Percentiles rank a stretch among this genome's conserved stretches.
Evolutionary conservation across 2,329 filamentous ascomycete species (phyloP).

Genomic region (Sphaerulina vaccinii): DNA sequence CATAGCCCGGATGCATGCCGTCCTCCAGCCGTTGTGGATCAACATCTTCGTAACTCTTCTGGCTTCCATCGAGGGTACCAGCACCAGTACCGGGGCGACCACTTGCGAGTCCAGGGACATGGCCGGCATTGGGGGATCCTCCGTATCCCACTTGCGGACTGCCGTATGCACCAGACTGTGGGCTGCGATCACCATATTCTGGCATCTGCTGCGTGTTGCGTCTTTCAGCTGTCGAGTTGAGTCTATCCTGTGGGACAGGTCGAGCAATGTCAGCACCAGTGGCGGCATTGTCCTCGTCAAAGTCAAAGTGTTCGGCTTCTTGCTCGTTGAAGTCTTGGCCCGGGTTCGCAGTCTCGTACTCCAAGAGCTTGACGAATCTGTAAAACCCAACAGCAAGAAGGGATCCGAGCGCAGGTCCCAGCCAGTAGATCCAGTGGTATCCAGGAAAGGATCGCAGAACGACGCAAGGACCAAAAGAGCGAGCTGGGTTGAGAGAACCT

Average conservation of each 20-base stretch:
- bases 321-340: slow-evolving; percentile 49
- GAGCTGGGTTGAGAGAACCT: slow-evolving; percentile 50
- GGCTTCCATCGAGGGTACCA: background rate
- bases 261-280: slow-evolving; percentile 9
- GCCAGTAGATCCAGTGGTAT: slow-evolving; percentile 55
- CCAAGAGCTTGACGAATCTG: slow-evolving; percentile 49
- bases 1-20: slow-evolving; percentile 14
- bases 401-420: slow-evolving; percentile 48
- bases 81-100: background rate
- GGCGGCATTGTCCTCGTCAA: slow-evolving; percentile 39
- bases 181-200: slow-evolving; percentile 5
- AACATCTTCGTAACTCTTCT: slow-evolving; percentile 3
- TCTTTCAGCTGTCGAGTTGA: slow-evolving; percentile 2
- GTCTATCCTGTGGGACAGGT: background rate
- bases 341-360: slow-evolving; percentile 53
- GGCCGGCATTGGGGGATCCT: background rate
- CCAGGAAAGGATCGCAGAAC: slow-evolving; percentile 42
- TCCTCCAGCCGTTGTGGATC: slow-evolving; percentile 6
- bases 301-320: slow-evolving; percentile 39
- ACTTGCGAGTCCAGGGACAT: background rate
- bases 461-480: slow-evolving; percentile 51
- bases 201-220: slow-evolving; percentile 5
- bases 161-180: background rate
- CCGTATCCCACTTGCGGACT: background rate
- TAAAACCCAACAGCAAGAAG: slow-evolving; percentile 51